Conservation (phyloP, 2,329 filamentous ascomycete genomes). For the Phialophora macrospora region DNA sequence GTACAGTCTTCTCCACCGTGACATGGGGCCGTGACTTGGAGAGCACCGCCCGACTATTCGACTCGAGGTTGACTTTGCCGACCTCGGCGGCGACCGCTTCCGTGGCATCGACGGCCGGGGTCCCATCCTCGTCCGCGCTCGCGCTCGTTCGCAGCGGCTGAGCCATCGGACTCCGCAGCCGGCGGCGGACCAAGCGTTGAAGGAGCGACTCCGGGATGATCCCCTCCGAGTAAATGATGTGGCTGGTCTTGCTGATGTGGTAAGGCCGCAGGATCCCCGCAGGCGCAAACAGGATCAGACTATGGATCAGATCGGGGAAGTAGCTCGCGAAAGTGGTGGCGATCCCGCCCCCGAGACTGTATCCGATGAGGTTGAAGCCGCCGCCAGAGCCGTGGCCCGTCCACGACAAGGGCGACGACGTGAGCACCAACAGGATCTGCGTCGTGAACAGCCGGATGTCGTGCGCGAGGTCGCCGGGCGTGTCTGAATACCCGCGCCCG, state of each 20-base stretch:
- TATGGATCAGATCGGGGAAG: constrained; percentile 70
- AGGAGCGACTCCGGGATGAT: constrained; percentile 65
- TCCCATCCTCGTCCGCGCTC: constrained; percentile 34
- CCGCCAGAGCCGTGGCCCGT: constrained; percentile 55
- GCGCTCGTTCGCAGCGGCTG: neutral
- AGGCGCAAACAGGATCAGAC: constrained; percentile 77
- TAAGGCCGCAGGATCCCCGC: constrained; percentile 72
- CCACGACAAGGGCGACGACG: constrained; percentile 73
- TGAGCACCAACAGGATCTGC: constrained; percentile 72
- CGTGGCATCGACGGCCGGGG: constrained; percentile 46
- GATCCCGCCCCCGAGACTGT: constrained; percentile 79
- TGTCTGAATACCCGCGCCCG: constrained; percentile 77
- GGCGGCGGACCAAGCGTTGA: constrained; percentile 56
- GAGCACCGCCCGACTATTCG: constrained; percentile 53
- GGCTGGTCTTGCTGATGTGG: constrained; percentile 65
- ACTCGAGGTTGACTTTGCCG: constrained; percentile 41
- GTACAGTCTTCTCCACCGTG: constrained; percentile 66
- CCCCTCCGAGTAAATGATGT: constrained; percentile 65
- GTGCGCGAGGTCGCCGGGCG: constrained; percentile 68
- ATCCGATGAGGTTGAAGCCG: constrained; percentile 74
- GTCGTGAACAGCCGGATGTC: constrained; percentile 74
- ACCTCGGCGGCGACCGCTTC: constrained; percentile 50
- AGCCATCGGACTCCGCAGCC: constrained; percentile 54
- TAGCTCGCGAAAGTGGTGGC: constrained; percentile 70
- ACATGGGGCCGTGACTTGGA: constrained; percentile 58